Base-by-base conservation (phyloP, 495 filamentous ascomycete species). In the Podospora bellae-mahoneyi region DNA sequence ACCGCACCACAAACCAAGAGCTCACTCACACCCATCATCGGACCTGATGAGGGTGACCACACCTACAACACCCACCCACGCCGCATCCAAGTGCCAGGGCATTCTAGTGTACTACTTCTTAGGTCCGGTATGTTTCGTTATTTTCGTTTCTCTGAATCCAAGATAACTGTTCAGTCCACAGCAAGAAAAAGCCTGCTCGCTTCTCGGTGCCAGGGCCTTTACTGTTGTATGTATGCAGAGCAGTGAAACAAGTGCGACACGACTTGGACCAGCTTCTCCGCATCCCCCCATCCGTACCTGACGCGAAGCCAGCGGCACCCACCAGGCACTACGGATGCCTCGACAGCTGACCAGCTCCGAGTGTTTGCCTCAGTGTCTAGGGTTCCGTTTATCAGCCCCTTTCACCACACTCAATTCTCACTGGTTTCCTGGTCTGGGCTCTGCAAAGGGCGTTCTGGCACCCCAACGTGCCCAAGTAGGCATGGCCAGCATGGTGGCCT, bases 241-340 rank as follows among this genome's bases (percentile, higher is more conserved):
- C 61, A 44, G 27, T 63, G 61, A 63, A 63, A 63, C 61, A 63
- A 53, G 61, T 63, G 61, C 61, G 32, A 63, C 61, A 63, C 27
- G 61, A 48, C 34, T 16, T 63, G 61, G 61, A 32, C 61, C 61
- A 28, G 61, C 61, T 63, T 63, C 61, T 63, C 55, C 55, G 55
- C 55, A 5, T 58, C 19, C 39, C 39, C 55, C 6, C 55, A 58
- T 58, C 55, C 55, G 55, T 48, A 48, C 39, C 39, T 48, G 30
- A 48, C 39, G 39, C 39, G 39, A 48, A 10, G 15, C 13, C 39
- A 16, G 15, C 55, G 55, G 55, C 23, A 26, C n/a, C 15, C 19
- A 58, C 6, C 30, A 32, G 7, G 55, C 55, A 58, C 55, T 58
- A 58, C 23, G 55, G 23, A 58, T 58, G 0, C 54, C 54, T 18